phyloP scores from a whole-genome alignment of 192 early-diverging fungal genomes.

The Coemansia sp. region DNA sequence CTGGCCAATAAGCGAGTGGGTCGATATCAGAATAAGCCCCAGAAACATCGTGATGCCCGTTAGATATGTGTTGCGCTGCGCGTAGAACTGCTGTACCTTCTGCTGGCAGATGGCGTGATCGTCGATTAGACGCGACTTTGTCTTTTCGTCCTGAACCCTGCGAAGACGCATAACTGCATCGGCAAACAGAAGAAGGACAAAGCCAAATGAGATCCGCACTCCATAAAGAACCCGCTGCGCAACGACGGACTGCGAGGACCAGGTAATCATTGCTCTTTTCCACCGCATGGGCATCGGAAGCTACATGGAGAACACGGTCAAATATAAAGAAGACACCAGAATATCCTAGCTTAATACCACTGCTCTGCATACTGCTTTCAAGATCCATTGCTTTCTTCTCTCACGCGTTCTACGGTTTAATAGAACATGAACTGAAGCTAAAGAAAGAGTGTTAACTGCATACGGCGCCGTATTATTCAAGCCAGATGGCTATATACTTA shows the following conservation, averaged over 20 bases:
- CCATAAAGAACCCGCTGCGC: conserved; percentile 43
- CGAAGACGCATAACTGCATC: conserved; percentile 53
- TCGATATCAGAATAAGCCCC: conserved; percentile 52
- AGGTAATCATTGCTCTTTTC: conserved; percentile 46
- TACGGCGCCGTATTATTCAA: not conserved
- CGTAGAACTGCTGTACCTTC: conserved; percentile 56
- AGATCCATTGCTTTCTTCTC: not conserved
- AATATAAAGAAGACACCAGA: not conserved
- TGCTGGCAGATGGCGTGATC: conserved; percentile 55
- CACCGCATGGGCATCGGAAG: conserved; percentile 50
- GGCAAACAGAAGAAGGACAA: conserved; percentile 46
- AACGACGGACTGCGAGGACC: conserved; percentile 37
- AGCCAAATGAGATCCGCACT: conserved; percentile 49
- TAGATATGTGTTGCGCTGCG: conserved; percentile 60
- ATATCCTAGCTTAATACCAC: not conserved
- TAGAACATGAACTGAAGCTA: not conserved
- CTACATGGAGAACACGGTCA: conserved; percentile 4
- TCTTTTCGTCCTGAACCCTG: conserved; percentile 30
- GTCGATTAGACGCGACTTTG: conserved; percentile 34
- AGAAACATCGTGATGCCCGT: conserved; percentile 60
- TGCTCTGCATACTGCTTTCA: not conserved
- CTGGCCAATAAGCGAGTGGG: conserved; percentile 48
- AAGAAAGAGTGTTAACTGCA: not conserved
- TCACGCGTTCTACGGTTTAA: not conserved
- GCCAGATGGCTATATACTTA: conserved; percentile 4